These are phyloP conservation scores for Friedmanniomyces endolithicus DNA, from an alignment of 495 filamentous ascomycete species.

Conservation along the genomic window DNA sequence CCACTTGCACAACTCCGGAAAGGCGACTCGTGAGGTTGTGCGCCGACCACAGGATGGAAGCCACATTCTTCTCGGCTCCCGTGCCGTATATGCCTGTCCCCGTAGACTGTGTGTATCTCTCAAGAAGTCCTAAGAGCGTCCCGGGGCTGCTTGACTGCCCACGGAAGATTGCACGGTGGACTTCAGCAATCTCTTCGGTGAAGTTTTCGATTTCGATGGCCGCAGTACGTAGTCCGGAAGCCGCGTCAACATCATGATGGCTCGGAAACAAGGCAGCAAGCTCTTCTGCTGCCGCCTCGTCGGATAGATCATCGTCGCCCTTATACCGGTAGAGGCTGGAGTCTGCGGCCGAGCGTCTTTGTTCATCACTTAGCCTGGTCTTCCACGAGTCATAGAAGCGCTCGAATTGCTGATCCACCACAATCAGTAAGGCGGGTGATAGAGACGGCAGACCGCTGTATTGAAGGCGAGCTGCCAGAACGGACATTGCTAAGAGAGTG, in stretches of 20 bases:
- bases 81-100: background rate
- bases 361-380: slow-evolving; percentile 55
- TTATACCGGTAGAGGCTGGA: slow-evolving; percentile 68
- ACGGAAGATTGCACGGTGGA: background rate
- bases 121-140: background rate
- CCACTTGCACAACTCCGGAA: background rate
- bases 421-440: background rate
- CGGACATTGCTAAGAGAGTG: background rate
- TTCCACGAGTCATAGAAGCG: slow-evolving; percentile 69
- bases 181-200: background rate
- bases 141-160: background rate
- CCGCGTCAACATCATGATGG: background rate
- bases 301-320: slow-evolving; percentile 58
- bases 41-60: background rate
- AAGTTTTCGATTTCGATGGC: background rate
- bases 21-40: background rate
- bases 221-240: background rate
- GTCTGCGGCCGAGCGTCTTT: slow-evolving; percentile 55
- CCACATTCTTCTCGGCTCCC: background rate
- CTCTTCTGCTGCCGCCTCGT: slow-evolving; percentile 57
- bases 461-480: background rate
- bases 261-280: slow-evolving; percentile 68
- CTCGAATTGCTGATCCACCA: slow-evolving; percentile 35
- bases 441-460: background rate
- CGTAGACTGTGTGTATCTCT: background rate